These are phyloP conservation scores for Aspergillus melleus DNA, from an alignment of 2,329 filamentous ascomycete genomes.

Conservation along the genomic window DNA sequence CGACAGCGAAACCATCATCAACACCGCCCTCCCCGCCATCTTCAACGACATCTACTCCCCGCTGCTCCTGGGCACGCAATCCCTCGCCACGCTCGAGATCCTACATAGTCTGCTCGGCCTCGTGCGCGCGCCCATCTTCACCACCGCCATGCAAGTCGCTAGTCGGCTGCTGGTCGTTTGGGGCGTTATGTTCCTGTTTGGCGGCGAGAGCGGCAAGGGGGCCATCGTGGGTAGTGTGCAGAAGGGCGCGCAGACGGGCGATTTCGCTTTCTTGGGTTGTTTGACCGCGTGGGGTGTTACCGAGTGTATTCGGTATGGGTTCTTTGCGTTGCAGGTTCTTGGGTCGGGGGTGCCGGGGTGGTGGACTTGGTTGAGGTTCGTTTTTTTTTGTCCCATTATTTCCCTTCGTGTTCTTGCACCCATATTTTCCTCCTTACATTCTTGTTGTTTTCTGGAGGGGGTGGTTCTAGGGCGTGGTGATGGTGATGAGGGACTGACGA, in stretches of 20 bases:
- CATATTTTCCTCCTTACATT: background rate
- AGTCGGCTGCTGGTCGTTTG: conserved; percentile 87
- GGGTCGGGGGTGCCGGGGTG: conserved; percentile 59
- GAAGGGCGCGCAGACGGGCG: conserved; percentile 29
- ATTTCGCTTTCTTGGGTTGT: conserved; percentile 47
- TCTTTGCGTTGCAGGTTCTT: conserved; percentile 71
- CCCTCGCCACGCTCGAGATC: conserved; percentile 77
- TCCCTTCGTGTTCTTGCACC: too few species aligned
- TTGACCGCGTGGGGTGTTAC: conserved; percentile 85
- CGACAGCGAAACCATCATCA: conserved; percentile 36
- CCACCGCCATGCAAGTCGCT: conserved; percentile 86
- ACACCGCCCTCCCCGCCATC: conserved; percentile 28
- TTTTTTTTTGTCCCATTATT: background rate
- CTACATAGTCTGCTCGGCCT: conserved; percentile 76
- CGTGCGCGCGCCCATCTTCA: conserved; percentile 80
- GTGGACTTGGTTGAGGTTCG: conserved; percentile 63
- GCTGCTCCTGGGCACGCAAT: conserved; percentile 68
- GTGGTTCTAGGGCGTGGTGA: too few species aligned
- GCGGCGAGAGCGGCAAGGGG: conserved; percentile 51
- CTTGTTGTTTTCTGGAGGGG: too few species aligned
- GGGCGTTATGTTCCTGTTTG: conserved; percentile 75
- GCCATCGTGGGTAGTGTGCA: conserved; percentile 28
- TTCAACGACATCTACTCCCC: conserved; percentile 49
- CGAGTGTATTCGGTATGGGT: conserved; percentile 90
- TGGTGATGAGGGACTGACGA: background rate